Conservation (phyloP, 768 basidiomycete genomes). For the Hemileccinum rubropunctum region DNA sequence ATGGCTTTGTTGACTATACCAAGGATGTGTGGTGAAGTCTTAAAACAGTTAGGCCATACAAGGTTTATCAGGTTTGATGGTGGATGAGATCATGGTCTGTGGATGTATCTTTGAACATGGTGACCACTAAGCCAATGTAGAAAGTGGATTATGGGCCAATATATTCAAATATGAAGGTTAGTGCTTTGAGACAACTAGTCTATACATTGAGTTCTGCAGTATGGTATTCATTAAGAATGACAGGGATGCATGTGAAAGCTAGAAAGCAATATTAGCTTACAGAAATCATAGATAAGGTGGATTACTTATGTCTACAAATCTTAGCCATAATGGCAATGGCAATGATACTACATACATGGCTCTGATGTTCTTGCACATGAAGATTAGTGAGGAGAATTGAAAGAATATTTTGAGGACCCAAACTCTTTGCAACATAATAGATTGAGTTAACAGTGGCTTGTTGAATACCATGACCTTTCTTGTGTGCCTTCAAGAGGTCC, state of each 20-base stretch:
- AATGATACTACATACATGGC: slow-evolving; percentile 96
- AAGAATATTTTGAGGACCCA: slow-evolving; percentile 99
- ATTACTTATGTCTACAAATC: slow-evolving; percentile 70
- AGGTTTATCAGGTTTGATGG: slow-evolving; percentile 96
- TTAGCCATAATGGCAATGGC: slow-evolving; percentile 96
- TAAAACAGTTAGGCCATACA: slow-evolving; percentile 99
- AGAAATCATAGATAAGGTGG: not conserved
- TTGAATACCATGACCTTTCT: slow-evolving; percentile 97
- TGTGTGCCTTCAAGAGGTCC: slow-evolving; percentile 97
- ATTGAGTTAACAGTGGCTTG: slow-evolving; percentile 99
- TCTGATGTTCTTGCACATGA: slow-evolving; percentile 97
- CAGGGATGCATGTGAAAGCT: slow-evolving; percentile 98
- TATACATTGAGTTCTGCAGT: slow-evolving; percentile 98
- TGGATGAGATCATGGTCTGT: slow-evolving; percentile 98
- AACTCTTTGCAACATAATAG: slow-evolving; percentile 98
- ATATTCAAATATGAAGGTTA: slow-evolving; percentile 99
- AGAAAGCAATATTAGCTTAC: slow-evolving; percentile 13
- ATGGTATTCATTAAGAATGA: slow-evolving; percentile 97
- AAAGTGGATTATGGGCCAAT: slow-evolving; percentile 96
- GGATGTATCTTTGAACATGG: slow-evolving; percentile 96
- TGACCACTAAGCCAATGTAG: slow-evolving; percentile 95
- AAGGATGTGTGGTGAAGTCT: slow-evolving; percentile 97
- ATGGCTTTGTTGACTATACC: slow-evolving; percentile 98
- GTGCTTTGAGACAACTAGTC: slow-evolving; percentile 96
- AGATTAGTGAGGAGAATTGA: slow-evolving; percentile 94